Evolutionary conservation across 176 grass and related monocot genomes (phyloP), one percentile per base, ranked within the genome.

Genomic region (Avena atlantica): DNA sequence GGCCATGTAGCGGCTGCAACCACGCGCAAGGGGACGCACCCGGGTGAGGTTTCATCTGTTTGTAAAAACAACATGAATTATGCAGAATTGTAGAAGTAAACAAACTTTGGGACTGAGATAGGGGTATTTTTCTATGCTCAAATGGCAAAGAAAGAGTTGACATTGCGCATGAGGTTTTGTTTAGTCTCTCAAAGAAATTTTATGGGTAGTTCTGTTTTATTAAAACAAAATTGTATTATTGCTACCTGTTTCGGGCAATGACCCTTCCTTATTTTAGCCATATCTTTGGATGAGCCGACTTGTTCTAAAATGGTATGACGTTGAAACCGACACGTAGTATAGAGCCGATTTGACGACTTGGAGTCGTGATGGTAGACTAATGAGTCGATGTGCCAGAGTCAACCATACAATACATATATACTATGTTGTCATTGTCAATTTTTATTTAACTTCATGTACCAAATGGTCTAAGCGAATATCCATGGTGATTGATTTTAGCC

Each of bases 41-140:
- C 36, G 34, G 83, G 59, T 60, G 69, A 76, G 78, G 75, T 40
- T 24, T 37, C 37, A 70, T 42, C 51, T 85, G 89, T 70, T 42
- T 42, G 40, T 42, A 78, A 78, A 81, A 86, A 76, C 64, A 25
- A 9, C 69, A 90, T 24, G 65, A 31, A 36, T 85, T 44, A 44
- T 45, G n/a, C n/a, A 58, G 78, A 85, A 91, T 85, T 81, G 82
- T 91, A 81, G 21, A 29, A 13, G 12, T 23, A 59, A 23, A 59
- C 8, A 42, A 42, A 40, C 20, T 7, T 27, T 44, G 44, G 40
- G 55, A 16, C 1, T 58, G 6, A 6, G 56, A 58, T 25, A 64
- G 11, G 40, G 40, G 1, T 42, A 42, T 42, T 7, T 42, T 6
- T 8, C 40, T 42, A 42, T 7, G 40, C 40, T 42, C 6, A 42